Conservation (phyloP, 2,329 filamentous ascomycete species). For the Cladobotryum mycophilum region DNA sequence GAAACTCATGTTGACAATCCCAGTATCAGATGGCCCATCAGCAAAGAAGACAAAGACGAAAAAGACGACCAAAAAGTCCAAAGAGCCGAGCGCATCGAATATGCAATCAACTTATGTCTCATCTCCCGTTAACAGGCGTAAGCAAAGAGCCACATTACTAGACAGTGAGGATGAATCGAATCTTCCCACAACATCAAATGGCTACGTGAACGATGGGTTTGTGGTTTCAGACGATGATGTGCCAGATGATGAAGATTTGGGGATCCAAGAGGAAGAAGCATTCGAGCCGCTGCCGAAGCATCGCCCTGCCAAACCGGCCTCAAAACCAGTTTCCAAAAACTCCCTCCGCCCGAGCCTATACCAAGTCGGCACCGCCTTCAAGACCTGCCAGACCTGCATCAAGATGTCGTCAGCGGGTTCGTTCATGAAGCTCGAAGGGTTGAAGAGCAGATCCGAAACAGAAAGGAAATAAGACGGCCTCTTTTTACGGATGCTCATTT, state of each 20-base stretch:
- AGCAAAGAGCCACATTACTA: constrained; percentile 18
- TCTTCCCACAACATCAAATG: constrained; percentile 37
- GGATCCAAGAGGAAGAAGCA: constrained; percentile 38
- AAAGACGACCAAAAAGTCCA: constrained; percentile 28
- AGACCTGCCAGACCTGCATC: constrained; percentile 53
- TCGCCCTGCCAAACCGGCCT: constrained; percentile 30
- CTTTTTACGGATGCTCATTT: constrained; percentile 65
- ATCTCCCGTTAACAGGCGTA: constrained; percentile 40
- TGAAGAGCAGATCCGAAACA: constrained; percentile 56
- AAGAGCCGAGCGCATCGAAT: constrained; percentile 34
- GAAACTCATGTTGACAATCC: constrained; percentile 40
- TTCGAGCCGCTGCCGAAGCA: constrained; percentile 39
- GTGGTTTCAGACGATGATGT: constrained; percentile 36
- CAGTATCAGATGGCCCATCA: constrained; percentile 28
- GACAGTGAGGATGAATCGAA: constrained; percentile 29
- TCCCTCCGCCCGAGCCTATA: constrained; percentile 48
- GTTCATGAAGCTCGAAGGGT: constrained; percentile 53
- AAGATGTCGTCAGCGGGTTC: constrained; percentile 59
- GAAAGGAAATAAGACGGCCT: constrained; percentile 48
- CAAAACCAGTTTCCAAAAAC: constrained; percentile 22
- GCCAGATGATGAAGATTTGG: constrained; percentile 27
- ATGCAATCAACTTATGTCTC: constrained; percentile 44
- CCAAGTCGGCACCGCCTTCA: constrained; percentile 48
- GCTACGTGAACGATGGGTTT: constrained; percentile 46
- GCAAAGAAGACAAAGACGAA: constrained; percentile 27